Conservation (phyloP, 495 filamentous ascomycete species). For the Apodospora peruviana region DNA sequence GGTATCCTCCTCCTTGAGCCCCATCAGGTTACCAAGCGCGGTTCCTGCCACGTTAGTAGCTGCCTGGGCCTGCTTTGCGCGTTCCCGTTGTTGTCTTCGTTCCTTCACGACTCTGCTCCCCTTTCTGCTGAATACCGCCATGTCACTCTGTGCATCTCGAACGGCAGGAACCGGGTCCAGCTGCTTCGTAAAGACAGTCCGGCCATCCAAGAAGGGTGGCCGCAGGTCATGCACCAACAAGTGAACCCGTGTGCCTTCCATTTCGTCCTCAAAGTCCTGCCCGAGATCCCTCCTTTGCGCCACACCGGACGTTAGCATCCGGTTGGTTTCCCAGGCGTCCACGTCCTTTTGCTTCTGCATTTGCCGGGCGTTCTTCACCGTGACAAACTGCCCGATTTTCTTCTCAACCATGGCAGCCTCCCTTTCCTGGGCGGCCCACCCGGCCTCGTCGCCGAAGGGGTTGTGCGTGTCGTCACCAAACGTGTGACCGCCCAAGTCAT, state of each 20-base stretch:
- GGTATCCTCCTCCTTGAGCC: constrained; percentile 88
- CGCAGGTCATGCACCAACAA: constrained; percentile 89
- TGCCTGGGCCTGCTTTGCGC: constrained; percentile 91
- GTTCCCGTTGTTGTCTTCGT: constrained; percentile 82
- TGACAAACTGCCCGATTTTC: constrained; percentile 57
- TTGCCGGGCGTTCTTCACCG: constrained; percentile 58
- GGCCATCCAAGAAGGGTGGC: constrained; percentile 92
- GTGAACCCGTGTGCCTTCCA: constrained; percentile 86
- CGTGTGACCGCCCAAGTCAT: constrained; percentile 60
- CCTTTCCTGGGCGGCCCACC: constrained; percentile 61
- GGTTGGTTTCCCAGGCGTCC: constrained; percentile 97
- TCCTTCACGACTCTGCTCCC: constrained; percentile 92
- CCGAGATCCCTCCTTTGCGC: constrained; percentile 81
- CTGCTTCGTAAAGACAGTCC: constrained; percentile 95
- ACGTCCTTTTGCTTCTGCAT: constrained; percentile 86
- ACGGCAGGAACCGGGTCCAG: constrained; percentile 92
- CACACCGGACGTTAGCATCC: constrained; percentile 94
- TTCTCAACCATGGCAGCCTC: constrained; percentile 68
- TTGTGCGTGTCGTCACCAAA: constrained; percentile 70
- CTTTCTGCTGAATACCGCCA: constrained; percentile 97
- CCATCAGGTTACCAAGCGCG: constrained; percentile 88
- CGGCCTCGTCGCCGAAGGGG: constrained; percentile 50
- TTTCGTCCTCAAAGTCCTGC: constrained; percentile 80
- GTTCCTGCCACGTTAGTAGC: constrained; percentile 93
- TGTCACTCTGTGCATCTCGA: constrained; percentile 91